Evolutionary conservation across 768 basidiomycete genomes (phyloP).

Genomic region (Leccinum truebloodii): DNA sequence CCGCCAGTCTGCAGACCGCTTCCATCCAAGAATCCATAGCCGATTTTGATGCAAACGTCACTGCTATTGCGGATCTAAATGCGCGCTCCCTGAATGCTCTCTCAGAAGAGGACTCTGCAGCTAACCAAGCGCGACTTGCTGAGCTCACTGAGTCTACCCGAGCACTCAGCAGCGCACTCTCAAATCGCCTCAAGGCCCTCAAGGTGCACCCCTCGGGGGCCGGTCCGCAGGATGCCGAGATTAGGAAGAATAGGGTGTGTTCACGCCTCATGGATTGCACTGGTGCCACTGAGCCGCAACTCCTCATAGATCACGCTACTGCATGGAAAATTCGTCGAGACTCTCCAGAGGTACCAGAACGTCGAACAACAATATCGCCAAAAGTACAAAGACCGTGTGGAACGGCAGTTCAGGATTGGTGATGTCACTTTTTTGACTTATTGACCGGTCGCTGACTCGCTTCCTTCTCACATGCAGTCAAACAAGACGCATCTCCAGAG

Average conservation of each 20-base stretch:
- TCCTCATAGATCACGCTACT: conserved; percentile 52
- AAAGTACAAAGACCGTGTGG: conserved; percentile 65
- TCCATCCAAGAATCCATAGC: conserved; percentile 48
- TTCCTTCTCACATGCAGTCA: conserved; percentile 48
- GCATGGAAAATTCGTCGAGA: conserved; percentile 71
- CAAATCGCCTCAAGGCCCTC: conserved; percentile 58
- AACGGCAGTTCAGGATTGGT: conserved; percentile 81
- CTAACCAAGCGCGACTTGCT: conserved; percentile 50
- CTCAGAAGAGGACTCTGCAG: conserved; percentile 45
- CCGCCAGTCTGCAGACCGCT: conserved; percentile 38
- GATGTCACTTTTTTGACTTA: conserved; percentile 8
- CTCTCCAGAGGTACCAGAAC: conserved; percentile 74
- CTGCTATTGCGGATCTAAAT: conserved; percentile 49
- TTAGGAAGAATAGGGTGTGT: conserved; percentile 40
- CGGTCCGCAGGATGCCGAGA: conserved; percentile 44
- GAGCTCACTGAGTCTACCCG: conserved; percentile 60
- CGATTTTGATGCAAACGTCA: conserved; percentile 47
- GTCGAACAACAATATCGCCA: conserved; percentile 71
- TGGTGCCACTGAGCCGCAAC: neutral
- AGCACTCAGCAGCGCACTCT: conserved; percentile 55
- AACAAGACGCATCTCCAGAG: conserved; percentile 82
- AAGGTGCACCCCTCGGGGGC: conserved; percentile 40
- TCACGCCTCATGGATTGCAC: neutral
- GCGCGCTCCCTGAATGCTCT: conserved; percentile 50
- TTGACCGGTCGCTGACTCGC: neutral